Percentiles rank a stretch among this genome's conserved stretches.
Conservation (phyloP, 345 rosid species). For the Arabidopsis suecica region DNA sequence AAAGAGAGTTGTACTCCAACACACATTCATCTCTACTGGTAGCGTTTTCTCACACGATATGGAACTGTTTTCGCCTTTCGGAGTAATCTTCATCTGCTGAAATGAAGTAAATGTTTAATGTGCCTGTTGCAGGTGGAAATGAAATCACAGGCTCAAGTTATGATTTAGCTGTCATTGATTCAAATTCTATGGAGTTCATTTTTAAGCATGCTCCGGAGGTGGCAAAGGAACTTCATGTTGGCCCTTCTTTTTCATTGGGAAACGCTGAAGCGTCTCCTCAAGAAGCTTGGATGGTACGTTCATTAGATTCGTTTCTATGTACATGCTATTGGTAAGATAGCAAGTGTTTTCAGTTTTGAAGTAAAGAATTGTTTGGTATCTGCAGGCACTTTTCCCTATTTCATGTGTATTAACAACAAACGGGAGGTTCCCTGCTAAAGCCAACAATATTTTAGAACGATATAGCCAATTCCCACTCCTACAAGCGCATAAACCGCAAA, state of each 20-base stretch:
- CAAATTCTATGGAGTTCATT: slow-evolving; percentile 76
- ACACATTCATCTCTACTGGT: slow-evolving; percentile 77
- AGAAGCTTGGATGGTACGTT: slow-evolving; percentile 72
- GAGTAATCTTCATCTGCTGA: background rate
- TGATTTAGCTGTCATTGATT: slow-evolving; percentile 77
- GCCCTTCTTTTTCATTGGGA: slow-evolving; percentile 57
- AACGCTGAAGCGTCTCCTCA: slow-evolving; percentile 56
- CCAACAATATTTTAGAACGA: slow-evolving; percentile 55
- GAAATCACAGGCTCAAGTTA: slow-evolving; percentile 66
- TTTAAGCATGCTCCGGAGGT: slow-evolving; percentile 76
- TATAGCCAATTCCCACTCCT: slow-evolving; percentile 65
- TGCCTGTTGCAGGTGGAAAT: slow-evolving; percentile 60
- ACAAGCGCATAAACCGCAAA: slow-evolving; percentile 53
- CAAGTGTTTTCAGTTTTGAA: slow-evolving; percentile 8
- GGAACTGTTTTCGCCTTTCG: background rate
- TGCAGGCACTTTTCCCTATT: slow-evolving; percentile 82
- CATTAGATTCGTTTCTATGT: background rate
- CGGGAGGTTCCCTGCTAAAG: slow-evolving; percentile 76
- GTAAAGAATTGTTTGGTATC: slow-evolving; percentile 16
- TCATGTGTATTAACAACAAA: slow-evolving; percentile 67
- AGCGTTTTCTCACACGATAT: slow-evolving; percentile 29
- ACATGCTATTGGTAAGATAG: background rate
- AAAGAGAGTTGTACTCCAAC: slow-evolving; percentile 89
- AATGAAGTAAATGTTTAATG: background rate
- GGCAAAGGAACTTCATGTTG: slow-evolving; percentile 60